These are phyloP conservation scores for Tuber aestivum DNA, from an alignment of 495 filamentous ascomycete genomes.

Conservation along the genomic window DNA sequence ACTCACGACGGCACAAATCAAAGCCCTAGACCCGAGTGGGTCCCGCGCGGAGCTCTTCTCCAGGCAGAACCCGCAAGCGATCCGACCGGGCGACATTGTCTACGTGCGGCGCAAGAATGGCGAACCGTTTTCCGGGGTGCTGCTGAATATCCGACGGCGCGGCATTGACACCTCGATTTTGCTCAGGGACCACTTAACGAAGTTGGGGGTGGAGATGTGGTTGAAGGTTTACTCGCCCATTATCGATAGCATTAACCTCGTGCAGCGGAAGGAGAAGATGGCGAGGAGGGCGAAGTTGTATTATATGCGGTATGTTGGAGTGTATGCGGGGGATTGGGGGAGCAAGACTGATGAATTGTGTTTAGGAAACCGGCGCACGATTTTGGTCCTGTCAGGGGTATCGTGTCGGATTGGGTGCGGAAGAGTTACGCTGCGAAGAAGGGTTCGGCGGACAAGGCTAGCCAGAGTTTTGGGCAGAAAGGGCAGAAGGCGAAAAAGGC, in stretches of 20 bases:
- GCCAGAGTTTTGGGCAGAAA: background rate
- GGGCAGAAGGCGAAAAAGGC: background rate
- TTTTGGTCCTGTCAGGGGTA: constrained; percentile 62
- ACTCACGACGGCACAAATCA: constrained; percentile 61
- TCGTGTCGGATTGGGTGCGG: constrained; percentile 63
- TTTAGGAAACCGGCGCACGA: constrained; percentile 60
- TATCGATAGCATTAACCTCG: constrained; percentile 85
- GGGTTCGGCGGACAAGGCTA: background rate
- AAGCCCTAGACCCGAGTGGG: constrained; percentile 72
- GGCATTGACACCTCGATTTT: constrained; percentile 83
- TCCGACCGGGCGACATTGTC: constrained; percentile 79
- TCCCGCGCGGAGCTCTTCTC: constrained; percentile 75
- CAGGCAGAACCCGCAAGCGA: constrained; percentile 64
- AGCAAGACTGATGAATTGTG: constrained; percentile 7
- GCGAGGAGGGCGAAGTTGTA: constrained; percentile 82
- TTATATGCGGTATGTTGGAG: constrained; percentile 72
- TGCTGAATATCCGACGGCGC: constrained; percentile 71
- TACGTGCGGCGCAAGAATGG: constrained; percentile 71
- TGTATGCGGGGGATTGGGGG: constrained; percentile 39
- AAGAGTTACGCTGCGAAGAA: background rate
- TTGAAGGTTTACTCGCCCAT: constrained; percentile 87
- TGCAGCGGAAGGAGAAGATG: constrained; percentile 75
- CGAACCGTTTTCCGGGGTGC: constrained; percentile 75
- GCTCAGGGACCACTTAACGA: constrained; percentile 72
- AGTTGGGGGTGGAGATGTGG: constrained; percentile 95